Evolutionary conservation across 805 yeast genomes (phyloP), one percentile per base, ranked within the genome.

Genomic region (Zygotorulaspora florentina): DNA sequence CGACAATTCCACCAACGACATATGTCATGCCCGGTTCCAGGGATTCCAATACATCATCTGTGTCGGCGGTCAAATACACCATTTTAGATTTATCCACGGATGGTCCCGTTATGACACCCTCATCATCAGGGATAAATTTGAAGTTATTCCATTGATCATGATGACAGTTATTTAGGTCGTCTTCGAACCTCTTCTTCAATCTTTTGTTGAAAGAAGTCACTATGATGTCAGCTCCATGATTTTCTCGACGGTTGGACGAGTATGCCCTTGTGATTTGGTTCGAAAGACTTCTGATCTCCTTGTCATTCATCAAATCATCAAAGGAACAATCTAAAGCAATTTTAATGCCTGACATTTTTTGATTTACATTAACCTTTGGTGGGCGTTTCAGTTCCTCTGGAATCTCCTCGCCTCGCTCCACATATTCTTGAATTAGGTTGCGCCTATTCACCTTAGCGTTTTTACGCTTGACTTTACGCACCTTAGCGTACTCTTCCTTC

Each of bases 1-100:
- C 99, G 2, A 91, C 98, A 46, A 91, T 91, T 0, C 98, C 99
- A 8, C 99, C 99, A 40, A 91, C 81, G 35, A 91, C 79, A 56
- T 91, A 91, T 0, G 95, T 86, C 61, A 74, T 71, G 2, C 83
- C 86, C 4, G 80, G 78, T 50, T 83, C 80, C 43, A 91, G 69
- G 20, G 71, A 77, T 9, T 75, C 79, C 29, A 93, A 57, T 17
- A 72, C 78, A 7, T 83, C 85, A 8, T 82, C 85, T 0, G 96
- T 83, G 57, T 91, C 99, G 0, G 97, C 95, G 0, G 95, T 83
- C 30, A 91, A 68, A 58, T 93, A 91, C 0, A 87, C 75, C 34
- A 69, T 71, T 30, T 76, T 75, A 1, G 68, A 55, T 37, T 61
- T 56, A 30, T 71, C 72, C 50, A 68, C 48, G 54, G 59, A 61